Percentiles rank a stretch among this genome's conserved stretches.
phyloP scores from a whole-genome alignment of 768 basidiomycete species.

The Rhodosporidiobolus odoratus region DNA sequence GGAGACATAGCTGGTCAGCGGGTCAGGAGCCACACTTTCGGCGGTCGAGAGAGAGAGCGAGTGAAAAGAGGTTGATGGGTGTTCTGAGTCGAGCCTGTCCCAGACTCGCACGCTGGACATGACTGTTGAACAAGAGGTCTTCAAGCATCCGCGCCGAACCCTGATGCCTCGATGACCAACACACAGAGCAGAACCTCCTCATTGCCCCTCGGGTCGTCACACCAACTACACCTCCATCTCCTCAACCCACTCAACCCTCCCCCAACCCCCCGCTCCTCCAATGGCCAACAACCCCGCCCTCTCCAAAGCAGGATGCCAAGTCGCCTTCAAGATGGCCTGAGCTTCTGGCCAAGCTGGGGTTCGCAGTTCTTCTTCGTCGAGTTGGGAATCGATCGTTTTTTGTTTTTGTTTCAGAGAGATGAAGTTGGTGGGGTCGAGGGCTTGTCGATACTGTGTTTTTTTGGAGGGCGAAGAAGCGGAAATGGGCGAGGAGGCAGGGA shows the following conservation, averaged over 20 bases:
- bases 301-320: constrained; percentile 67
- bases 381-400: background rate
- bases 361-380: constrained; percentile 32
- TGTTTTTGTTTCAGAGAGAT: background rate
- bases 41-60: too few relatives aligned
- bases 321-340: constrained; percentile 68
- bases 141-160: too few relatives aligned
- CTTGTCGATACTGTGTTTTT: background rate
- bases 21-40: too few relatives aligned
- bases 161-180: too few relatives aligned
- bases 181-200: too few relatives aligned
- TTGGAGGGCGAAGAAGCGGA: background rate
- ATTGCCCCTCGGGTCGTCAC: too few relatives aligned
- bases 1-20: too few relatives aligned
- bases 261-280: constrained; percentile 76
- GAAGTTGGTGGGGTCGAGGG: constrained; percentile 1
- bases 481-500: background rate
- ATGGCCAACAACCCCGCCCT: constrained; percentile 62
- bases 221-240: background rate
- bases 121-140: too few relatives aligned
- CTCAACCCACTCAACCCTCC: constrained; percentile 65
- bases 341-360: constrained; percentile 74
- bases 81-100: too few relatives aligned
- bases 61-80: too few relatives aligned
- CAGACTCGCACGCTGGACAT: too few relatives aligned